Evolutionary conservation across 176 grass and related monocot species (phyloP).

Genomic region (Raddia distichophylla): DNA sequence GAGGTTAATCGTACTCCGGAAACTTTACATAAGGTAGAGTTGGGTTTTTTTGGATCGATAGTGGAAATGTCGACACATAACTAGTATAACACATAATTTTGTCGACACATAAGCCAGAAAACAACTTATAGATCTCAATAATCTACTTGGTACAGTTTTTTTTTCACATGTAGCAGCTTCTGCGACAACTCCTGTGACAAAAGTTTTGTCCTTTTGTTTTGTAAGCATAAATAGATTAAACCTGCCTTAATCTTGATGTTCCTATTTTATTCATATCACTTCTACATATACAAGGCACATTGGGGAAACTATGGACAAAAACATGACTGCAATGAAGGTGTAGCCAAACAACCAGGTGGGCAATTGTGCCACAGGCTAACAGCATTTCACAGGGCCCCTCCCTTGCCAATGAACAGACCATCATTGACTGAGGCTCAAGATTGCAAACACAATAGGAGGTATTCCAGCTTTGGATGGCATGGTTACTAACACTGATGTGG

Average conservation of each 20-base stretch:
- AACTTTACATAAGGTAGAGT: too few relatives aligned
- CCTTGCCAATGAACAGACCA: background rate
- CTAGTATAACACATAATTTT: too few relatives aligned
- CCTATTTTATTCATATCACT: background rate
- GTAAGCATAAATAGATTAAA: background rate
- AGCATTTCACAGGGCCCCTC: background rate
- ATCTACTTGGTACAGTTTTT: background rate
- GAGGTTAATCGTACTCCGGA: too few relatives aligned
- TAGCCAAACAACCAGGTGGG: background rate
- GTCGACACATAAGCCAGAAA: background rate
- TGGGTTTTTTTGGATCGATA: too few relatives aligned
- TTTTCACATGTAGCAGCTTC: background rate
- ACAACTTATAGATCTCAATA: background rate
- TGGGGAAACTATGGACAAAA: background rate
- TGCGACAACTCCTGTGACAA: background rate
- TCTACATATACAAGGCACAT: background rate
- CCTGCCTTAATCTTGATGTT: background rate
- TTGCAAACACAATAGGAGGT: background rate
- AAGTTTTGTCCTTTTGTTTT: background rate
- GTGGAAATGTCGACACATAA: too few relatives aligned
- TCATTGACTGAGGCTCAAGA: background rate
- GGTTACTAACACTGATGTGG: background rate
- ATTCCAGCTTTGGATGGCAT: background rate
- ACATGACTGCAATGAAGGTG: background rate
- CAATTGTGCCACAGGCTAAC: background rate